Evolutionary conservation across 495 filamentous ascomycete species (phyloP), one percentile per base, ranked within the genome.

Genomic region (Achaetomiella virescens): DNA sequence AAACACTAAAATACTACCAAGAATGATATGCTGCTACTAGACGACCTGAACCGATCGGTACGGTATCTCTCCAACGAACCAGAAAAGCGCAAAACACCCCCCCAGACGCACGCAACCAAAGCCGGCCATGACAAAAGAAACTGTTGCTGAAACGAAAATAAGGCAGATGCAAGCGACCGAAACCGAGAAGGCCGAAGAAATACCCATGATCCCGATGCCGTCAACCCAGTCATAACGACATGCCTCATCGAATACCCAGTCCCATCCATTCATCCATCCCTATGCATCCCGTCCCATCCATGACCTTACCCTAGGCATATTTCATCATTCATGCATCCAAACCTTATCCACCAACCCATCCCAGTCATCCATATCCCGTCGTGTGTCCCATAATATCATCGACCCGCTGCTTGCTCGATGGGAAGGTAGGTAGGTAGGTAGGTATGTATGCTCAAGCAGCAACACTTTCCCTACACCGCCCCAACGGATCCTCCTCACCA

Each of bases 401-500:
- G n/a, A n/a, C n/a, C n/a, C n/a, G n/a, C n/a, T n/a, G n/a, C n/a
- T n/a, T n/a, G n/a, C n/a, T n/a, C n/a, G n/a, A n/a, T n/a, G n/a
- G n/a, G n/a, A n/a, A n/a, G n/a, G n/a, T n/a, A n/a, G n/a, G n/a
- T n/a, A n/a, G n/a, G n/a, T n/a, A n/a, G n/a, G n/a, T n/a, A n/a
- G n/a, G n/a, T n/a, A n/a, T n/a, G 20, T 20, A 21, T 20, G 21
- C 11, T 71, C 64, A 76, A 48, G 75, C 72, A 33, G 62, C 61
- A 18, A 76, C 57, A 45, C 72, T 75, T 50, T 62, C 68, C 68
- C 72, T 27, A 76, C 65, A 0, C 63, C 64, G 6, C 75, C 74
- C 76, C 76, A 79, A n/a, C 73, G 63, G 45, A 79, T 70, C 46
- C 74, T 62, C 59, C 70, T 68, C 59, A 79, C 53, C 15, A 71